Evolutionary conservation across 1,284 basidiomycete species (phyloP).

Genomic region (Hypsizygus ulmarius): DNA sequence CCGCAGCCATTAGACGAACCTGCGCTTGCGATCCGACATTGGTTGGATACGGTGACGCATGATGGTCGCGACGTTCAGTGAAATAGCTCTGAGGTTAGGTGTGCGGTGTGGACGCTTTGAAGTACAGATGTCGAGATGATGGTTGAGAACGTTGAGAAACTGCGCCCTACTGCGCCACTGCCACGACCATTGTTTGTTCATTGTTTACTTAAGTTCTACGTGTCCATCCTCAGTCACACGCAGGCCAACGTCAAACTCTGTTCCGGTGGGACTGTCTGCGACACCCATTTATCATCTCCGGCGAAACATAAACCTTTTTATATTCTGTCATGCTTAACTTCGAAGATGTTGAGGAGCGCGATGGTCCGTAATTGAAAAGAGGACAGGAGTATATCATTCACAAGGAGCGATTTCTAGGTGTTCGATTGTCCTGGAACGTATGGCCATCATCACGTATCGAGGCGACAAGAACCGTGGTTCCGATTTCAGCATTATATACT

Average conservation of each 20-base stretch:
- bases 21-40: no score
- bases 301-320: slow-evolving; percentile 18
- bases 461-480: slow-evolving; percentile 96
- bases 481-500: slow-evolving; percentile 97
- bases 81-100: no score
- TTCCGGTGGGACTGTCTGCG: slow-evolving; percentile 26
- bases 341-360: slow-evolving; percentile 54
- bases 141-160: background rate
- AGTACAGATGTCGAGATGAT: slow-evolving; percentile 6
- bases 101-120: background rate
- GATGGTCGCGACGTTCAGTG: no score
- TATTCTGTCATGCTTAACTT: slow-evolving; percentile 43
- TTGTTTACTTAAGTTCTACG: slow-evolving; percentile 30
- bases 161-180: no score
- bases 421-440: slow-evolving; percentile 95
- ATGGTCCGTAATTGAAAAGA: slow-evolving; percentile 40
- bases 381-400: slow-evolving; percentile 2
- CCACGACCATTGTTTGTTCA: slow-evolving; percentile 23
- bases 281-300: slow-evolving; percentile 19
- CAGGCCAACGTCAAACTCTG: slow-evolving; percentile 15
- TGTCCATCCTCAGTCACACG: slow-evolving; percentile 16
- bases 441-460: slow-evolving; percentile 98
- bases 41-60: no score
- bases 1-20: no score
- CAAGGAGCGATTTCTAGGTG: slow-evolving; percentile 50